Evolutionary conservation across 805 yeast species (phyloP).

Genomic region (Myxozyma mucilagina): DNA sequence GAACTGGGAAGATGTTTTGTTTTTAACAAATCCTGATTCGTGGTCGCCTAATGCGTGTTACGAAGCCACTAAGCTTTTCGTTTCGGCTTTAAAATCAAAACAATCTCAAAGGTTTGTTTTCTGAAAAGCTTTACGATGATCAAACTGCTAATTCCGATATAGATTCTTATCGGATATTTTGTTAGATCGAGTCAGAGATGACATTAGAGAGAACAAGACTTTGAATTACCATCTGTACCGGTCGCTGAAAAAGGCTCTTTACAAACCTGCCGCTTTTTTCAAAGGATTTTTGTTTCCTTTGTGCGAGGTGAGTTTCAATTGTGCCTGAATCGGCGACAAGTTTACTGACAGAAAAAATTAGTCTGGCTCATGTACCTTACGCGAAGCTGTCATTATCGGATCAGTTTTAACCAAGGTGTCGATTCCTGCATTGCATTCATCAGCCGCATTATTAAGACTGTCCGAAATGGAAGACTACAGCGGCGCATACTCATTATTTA

Average conservation of each 20-base stretch:
- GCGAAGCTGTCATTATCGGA: slow-evolving; percentile 95
- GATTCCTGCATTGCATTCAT: slow-evolving; percentile 91
- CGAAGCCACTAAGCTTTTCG: slow-evolving; percentile 93
- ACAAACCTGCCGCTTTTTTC: slow-evolving; percentile 97
- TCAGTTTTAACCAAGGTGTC: slow-evolving; percentile 87
- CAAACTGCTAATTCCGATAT: slow-evolving; percentile 45
- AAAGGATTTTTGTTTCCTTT: slow-evolving; percentile 93
- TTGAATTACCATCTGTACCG: slow-evolving; percentile 92
- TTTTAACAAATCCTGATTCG: slow-evolving; percentile 84
- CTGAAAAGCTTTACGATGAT: slow-evolving; percentile 51
- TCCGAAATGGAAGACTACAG: slow-evolving; percentile 71
- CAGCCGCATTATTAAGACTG: slow-evolving; percentile 88
- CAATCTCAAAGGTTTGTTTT: slow-evolving; percentile 75
- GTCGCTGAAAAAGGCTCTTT: slow-evolving; percentile 85
- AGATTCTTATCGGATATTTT: slow-evolving; percentile 37
- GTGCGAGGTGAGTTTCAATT: slow-evolving; percentile 61
- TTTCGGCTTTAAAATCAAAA: slow-evolving; percentile 80
- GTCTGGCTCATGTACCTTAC: slow-evolving; percentile 60
- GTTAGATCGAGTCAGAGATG: slow-evolving; percentile 45
- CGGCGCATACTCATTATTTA: slow-evolving; percentile 88
- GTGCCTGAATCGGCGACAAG: not conserved
- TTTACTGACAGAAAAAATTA: not conserved
- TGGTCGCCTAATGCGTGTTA: slow-evolving; percentile 96
- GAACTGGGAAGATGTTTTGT: slow-evolving; percentile 94
- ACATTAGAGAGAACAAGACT: slow-evolving; percentile 47